Evolutionary conservation across 257 asterid species (phyloP).

Genomic region (Forsythia suspensa): DNA sequence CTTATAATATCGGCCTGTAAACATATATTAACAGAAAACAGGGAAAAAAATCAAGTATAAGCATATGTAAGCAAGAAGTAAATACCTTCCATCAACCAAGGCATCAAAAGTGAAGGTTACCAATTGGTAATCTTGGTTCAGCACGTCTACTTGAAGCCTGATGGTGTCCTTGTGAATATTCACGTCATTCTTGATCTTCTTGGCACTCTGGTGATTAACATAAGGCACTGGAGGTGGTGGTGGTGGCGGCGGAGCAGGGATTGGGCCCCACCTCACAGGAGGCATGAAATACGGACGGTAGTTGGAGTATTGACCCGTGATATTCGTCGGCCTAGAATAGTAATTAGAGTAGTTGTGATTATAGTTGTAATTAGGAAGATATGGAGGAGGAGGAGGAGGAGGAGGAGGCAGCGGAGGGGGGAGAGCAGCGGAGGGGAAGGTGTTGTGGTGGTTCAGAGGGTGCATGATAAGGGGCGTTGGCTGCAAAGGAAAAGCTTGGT

Average conservation of each 20-base stretch:
- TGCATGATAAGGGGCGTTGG: slow-evolving; percentile 51
- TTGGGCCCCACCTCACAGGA: slow-evolving; percentile 43
- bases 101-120: slow-evolving; percentile 89
- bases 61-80: neutral
- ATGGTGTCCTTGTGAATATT: slow-evolving; percentile 85
- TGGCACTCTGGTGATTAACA: slow-evolving; percentile 78
- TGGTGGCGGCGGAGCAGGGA: slow-evolving; percentile 27
- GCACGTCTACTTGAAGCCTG: slow-evolving; percentile 58
- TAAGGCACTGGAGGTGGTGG: slow-evolving; percentile 59
- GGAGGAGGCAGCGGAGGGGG: slow-evolving; percentile 30
- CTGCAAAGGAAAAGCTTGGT: slow-evolving; percentile 46
- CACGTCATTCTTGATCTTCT: slow-evolving; percentile 82
- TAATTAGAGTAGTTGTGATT: slow-evolving; percentile 37
- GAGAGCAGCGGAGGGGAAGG: slow-evolving; percentile 32
- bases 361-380: slow-evolving; percentile 29
- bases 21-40: neutral
- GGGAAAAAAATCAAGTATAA: neutral
- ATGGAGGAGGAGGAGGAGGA: slow-evolving; percentile 29
- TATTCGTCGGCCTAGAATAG: slow-evolving; percentile 35
- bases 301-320: slow-evolving; percentile 40
- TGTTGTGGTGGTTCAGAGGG: slow-evolving; percentile 26
- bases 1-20: neutral
- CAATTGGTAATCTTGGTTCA: slow-evolving; percentile 55
- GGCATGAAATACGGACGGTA: slow-evolving; percentile 46
- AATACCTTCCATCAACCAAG: slow-evolving; percentile 83